Conservation (phyloP, 2,329 filamentous ascomycete species). For the Pseudogymnoascus sp. region DNA sequence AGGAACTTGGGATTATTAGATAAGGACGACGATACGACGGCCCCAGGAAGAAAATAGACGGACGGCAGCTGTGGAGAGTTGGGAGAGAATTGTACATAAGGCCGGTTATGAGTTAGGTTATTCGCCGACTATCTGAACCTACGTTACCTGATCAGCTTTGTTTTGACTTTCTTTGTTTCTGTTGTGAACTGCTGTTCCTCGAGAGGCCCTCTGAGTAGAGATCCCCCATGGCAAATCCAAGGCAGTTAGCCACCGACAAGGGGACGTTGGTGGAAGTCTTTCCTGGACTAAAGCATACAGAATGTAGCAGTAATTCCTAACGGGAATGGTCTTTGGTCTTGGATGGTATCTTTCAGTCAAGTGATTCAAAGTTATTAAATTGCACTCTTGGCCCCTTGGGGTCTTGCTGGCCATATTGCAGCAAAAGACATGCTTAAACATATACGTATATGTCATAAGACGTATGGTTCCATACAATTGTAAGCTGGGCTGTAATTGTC, state of each 20-base stretch:
- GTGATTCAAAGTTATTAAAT: neutral
- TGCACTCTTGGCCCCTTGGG: neutral
- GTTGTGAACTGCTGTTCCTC: neutral
- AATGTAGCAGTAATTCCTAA: neutral
- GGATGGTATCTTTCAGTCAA: neutral
- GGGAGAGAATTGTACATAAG: constrained; percentile 26
- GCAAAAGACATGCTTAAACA: neutral
- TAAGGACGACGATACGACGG: constrained; percentile 72
- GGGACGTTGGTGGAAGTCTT: neutral
- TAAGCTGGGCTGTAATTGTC: neutral
- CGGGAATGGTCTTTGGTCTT: neutral
- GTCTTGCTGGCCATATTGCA: neutral
- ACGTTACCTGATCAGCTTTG: constrained; percentile 8
- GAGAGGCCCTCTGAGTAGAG: constrained; percentile 2
- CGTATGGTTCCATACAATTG: neutral
- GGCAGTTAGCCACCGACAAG: neutral
- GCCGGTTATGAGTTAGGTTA: constrained; percentile 12
- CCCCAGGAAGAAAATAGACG: constrained; percentile 35
- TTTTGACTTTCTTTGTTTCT: constrained; percentile 4
- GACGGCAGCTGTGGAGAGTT: constrained; percentile 14
- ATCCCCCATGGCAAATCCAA: neutral
- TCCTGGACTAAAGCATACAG: neutral
- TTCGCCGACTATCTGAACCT: constrained; percentile 7
- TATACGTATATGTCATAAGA: neutral
- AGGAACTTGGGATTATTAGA: constrained; percentile 76